These are phyloP conservation scores for Decorospora gaudefroyi DNA, from an alignment of 2,329 filamentous ascomycete species.

Conservation along the genomic window DNA sequence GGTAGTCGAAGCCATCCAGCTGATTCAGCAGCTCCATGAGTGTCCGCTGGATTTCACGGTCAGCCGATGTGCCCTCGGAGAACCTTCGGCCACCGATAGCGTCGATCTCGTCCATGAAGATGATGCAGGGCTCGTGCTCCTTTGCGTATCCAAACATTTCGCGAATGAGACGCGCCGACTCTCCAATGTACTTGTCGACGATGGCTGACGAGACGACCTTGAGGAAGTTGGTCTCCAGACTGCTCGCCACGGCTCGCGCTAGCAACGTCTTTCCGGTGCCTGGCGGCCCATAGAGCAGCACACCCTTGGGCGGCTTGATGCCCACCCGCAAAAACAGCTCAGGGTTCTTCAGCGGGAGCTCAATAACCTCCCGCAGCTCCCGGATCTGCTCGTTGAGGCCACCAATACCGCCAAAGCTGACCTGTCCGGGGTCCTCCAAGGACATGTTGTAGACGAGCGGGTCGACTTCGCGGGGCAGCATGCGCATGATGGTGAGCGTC, in stretches of 20 bases:
- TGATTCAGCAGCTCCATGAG: constrained; percentile 99
- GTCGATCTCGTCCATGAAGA: constrained; percentile 99
- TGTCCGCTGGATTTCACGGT: constrained; percentile 97
- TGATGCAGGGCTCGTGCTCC: constrained; percentile 99
- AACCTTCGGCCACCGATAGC: constrained; percentile 96
- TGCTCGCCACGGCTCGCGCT: constrained; percentile 92
- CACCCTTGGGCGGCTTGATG: constrained; percentile 98
- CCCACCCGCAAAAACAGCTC: constrained; percentile 95
- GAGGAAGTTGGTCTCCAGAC: constrained; percentile 95
- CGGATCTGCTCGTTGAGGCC: constrained; percentile 98
- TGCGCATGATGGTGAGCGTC: constrained; percentile 99
- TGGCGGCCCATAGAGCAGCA: constrained; percentile 91
- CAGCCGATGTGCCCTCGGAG: constrained; percentile 94
- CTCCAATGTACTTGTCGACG: constrained; percentile 99
- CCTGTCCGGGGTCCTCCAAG: constrained; percentile 92
- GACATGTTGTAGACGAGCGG: constrained; percentile 99
- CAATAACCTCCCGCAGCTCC: constrained; percentile 96
- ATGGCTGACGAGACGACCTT: constrained; percentile 99
- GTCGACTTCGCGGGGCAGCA: constrained; percentile 97
- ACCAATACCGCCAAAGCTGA: constrained; percentile 97
- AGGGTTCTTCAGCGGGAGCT: constrained; percentile 96
- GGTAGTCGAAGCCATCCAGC: constrained; percentile 97
- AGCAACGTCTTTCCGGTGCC: constrained; percentile 96
- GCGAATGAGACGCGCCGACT: constrained; percentile 93
- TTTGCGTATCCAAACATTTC: constrained; percentile 99